Conservation (phyloP, 202 grass and related monocot genomes). For the Zoysia matrella region DNA sequence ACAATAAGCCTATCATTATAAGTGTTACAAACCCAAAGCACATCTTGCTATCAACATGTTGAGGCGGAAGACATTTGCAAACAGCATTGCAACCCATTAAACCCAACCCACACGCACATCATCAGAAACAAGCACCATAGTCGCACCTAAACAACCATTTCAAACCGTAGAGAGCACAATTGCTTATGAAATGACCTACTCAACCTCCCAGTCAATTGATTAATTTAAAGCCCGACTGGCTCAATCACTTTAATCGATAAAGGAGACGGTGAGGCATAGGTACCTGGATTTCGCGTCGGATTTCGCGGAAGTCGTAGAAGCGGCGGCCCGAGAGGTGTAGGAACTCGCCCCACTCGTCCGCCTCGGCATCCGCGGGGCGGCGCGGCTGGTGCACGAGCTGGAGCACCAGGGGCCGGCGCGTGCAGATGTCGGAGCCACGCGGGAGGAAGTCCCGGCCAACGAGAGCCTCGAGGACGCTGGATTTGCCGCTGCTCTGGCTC, state of each 20-base stretch:
- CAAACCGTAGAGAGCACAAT: neutral
- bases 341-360: conserved; percentile 96
- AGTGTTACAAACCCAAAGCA: conserved; percentile 20
- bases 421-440: conserved; percentile 94
- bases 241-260: conserved; percentile 8
- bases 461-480: conserved; percentile 95
- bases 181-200: neutral
- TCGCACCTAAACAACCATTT: conserved; percentile 1
- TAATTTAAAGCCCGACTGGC: too few species aligned
- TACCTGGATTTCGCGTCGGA: conserved; percentile 92
- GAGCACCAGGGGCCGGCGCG: conserved; percentile 87
- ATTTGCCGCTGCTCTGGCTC: conserved; percentile 99
- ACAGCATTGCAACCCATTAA: conserved; percentile 5
- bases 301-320: conserved; percentile 85
- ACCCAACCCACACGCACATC: neutral
- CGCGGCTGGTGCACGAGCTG: conserved; percentile 80
- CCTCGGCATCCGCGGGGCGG: conserved; percentile 52
- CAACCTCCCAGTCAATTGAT: neutral
- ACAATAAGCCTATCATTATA: conserved; percentile 13
- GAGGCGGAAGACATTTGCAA: neutral
- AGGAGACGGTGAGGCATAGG: neutral
- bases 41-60: neutral
- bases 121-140: conserved; percentile 17
- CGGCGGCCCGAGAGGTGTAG: conserved; percentile 76
- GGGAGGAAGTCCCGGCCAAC: conserved; percentile 96